Conservation (phyloP, 352 stramenopile genomes). For the Phytophthora nicotianae region DNA sequence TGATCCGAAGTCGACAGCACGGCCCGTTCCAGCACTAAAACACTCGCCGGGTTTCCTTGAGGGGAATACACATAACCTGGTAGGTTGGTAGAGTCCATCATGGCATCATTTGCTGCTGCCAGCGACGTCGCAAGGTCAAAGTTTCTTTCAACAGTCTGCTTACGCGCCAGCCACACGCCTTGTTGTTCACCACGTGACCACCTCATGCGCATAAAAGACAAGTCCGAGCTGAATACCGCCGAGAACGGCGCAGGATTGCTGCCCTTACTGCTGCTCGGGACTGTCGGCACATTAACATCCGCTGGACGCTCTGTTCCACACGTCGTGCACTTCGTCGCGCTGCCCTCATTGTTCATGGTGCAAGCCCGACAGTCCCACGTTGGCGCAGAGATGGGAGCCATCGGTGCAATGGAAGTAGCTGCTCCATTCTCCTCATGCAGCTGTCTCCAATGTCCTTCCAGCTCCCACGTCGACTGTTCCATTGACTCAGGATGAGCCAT, state of each 20-base stretch:
- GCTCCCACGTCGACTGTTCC: slow-evolving; percentile 39
- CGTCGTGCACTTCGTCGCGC: slow-evolving; percentile 66
- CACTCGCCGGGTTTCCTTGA: slow-evolving; percentile 45
- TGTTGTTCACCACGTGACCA: slow-evolving; percentile 86
- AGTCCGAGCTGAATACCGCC: slow-evolving; percentile 56
- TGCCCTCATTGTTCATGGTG: slow-evolving; percentile 77
- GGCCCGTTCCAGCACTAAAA: slow-evolving; percentile 69
- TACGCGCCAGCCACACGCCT: slow-evolving; percentile 77
- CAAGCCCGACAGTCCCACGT: slow-evolving; percentile 78
- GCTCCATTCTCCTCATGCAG: slow-evolving; percentile 43
- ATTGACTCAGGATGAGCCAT: slow-evolving; percentile 37
- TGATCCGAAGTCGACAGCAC: slow-evolving; percentile 58
- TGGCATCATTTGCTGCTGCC: slow-evolving; percentile 39
- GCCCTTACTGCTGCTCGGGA: slow-evolving; percentile 42
- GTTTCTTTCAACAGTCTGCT: slow-evolving; percentile 30
- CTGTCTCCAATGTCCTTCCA: slow-evolving; percentile 85
- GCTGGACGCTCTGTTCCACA: slow-evolving; percentile 67
- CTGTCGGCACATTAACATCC: slow-evolving; percentile 38
- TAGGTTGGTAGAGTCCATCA: slow-evolving; percentile 60
- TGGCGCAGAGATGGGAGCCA: slow-evolving; percentile 29
- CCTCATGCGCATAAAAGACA: slow-evolving; percentile 77
- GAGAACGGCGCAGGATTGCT: slow-evolving; percentile 81
- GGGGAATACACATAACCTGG: slow-evolving; percentile 65
- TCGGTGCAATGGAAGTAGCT: slow-evolving; percentile 16
- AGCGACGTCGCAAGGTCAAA: slow-evolving; percentile 55